Evolutionary conservation across 495 filamentous ascomycete genomes (phyloP), one percentile per base, ranked within the genome.

Genomic region (Friedmanniomyces simplex): DNA sequence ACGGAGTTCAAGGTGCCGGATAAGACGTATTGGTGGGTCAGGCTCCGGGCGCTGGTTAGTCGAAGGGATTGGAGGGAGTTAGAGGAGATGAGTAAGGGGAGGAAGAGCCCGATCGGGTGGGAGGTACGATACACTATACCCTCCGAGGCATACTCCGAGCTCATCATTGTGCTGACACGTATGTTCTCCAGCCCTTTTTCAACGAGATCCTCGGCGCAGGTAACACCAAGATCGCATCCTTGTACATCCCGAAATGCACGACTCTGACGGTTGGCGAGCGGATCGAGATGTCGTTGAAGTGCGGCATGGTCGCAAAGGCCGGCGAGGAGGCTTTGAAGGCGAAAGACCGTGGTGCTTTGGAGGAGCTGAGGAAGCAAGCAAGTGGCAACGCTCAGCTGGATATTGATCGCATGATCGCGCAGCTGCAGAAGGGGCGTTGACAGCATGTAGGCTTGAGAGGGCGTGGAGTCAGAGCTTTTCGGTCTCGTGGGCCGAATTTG

Each of bases 61-160:
- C 87, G 85, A 67, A 81, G 93, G 39, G 86, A 95, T 67, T 97
- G 90, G 89, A 80, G 78, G 39, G 94, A 96, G 67, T 74, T 98
- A 55, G 91, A 97, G 71, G 90, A 96, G 59, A 78, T 88, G 60
- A 81, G 79, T 46, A 81, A 79, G 46, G 74, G 55, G 37, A 79
- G 76, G 67, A 94, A 91, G 66, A 88, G 84, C 47, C 87, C 93
- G n/a, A 96, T 98, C 67, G 93, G 91, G 42, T 98, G 94, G 94
- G 89, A 93, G 79, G 85, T 88, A 73, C 72, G 77, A 68, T 56
- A 34, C 32, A 50, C 18, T 12, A 12, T 21, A 6, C 43, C 21
- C 43, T 47, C 39, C 20, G 8, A 10, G 50, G 24, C 54, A 21
- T n/a, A n/a, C n/a, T 37, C 21, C 48, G 39, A 50, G n/a, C 16